A percentile compares a stretch with the other conserved stretches of the same genome.
Evolutionary conservation across 441 rosid genomes (phyloP).

Genomic region (Brassica balearica): DNA sequence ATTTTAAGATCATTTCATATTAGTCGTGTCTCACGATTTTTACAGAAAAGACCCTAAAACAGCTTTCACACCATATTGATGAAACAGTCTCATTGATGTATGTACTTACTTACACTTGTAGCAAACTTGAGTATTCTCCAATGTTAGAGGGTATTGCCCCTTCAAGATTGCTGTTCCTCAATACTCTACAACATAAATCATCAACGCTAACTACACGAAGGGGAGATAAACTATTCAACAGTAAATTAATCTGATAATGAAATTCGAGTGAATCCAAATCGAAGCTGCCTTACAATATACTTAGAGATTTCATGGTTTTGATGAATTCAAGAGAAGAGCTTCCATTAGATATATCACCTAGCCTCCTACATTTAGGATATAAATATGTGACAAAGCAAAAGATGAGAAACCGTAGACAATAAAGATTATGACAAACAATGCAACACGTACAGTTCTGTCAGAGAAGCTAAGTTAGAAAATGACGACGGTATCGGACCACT

Average conservation of each 20-base stretch:
- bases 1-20: not conserved
- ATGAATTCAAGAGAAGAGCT: constrained; percentile 59
- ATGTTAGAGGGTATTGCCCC: constrained; percentile 61
- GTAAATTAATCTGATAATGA: constrained; percentile 21
- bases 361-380: constrained; percentile 51
- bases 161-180: constrained; percentile 58
- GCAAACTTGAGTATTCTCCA: constrained; percentile 53
- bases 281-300: constrained; percentile 53
- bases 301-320: constrained; percentile 54
- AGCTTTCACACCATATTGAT: not conserved
- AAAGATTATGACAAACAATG: constrained; percentile 16
- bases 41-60: constrained; percentile 8
- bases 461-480: constrained; percentile 55
- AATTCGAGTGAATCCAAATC: constrained; percentile 4
- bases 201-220: not conserved
- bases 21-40: not conserved
- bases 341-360: constrained; percentile 60
- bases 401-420: not conserved
- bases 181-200: constrained; percentile 47
- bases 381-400: constrained; percentile 11
- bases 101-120: constrained; percentile 62
- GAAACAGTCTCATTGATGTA: constrained; percentile 7
- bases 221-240: constrained; percentile 35
- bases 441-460: constrained; percentile 64
- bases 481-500: constrained; percentile 64